These are phyloP conservation scores for Protostelium mycophagum DNA, from an alignment of 78 protist genomes.

Conservation along the genomic window DNA sequence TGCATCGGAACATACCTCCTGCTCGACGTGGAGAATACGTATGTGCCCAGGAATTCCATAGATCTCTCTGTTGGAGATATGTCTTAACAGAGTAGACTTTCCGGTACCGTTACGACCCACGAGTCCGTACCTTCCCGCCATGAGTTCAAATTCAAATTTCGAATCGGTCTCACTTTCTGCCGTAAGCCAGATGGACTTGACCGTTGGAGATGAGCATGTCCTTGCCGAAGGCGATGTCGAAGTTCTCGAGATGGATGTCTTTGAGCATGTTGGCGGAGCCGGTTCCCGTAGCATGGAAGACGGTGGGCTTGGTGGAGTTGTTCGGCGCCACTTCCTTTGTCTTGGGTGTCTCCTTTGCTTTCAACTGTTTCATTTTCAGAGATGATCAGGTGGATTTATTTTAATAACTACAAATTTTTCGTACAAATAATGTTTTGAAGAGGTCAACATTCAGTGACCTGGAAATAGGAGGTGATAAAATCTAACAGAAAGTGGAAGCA, in stretches of 20 bases:
- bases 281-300: constrained; percentile 26
- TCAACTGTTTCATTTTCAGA: constrained; percentile 42
- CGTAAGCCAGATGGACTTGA: constrained; percentile 35
- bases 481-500: neutral
- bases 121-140: constrained; percentile 86
- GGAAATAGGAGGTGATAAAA: too few species aligned
- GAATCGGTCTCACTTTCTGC: constrained; percentile 11
- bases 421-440: neutral
- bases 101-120: constrained; percentile 92
- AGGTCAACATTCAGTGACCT: too few species aligned
- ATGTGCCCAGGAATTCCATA: constrained; percentile 53
- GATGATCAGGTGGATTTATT: constrained; percentile 34
- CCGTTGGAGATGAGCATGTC: constrained; percentile 41
- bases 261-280: constrained; percentile 16
- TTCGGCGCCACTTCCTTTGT: constrained; percentile 33
- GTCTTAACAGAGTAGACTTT: constrained; percentile 86
- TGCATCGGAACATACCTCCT: constrained; percentile 60
- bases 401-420: constrained; percentile 27
- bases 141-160: neutral
- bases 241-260: constrained; percentile 54
- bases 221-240: constrained; percentile 52
- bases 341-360: constrained; percentile 28
- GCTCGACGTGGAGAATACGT: constrained; percentile 83
- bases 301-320: constrained; percentile 18
- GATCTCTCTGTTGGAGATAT: constrained; percentile 64